These are phyloP conservation scores for Rauvolfia tetraphylla DNA, from an alignment of 257 asterid genomes.

Conservation along the genomic window DNA sequence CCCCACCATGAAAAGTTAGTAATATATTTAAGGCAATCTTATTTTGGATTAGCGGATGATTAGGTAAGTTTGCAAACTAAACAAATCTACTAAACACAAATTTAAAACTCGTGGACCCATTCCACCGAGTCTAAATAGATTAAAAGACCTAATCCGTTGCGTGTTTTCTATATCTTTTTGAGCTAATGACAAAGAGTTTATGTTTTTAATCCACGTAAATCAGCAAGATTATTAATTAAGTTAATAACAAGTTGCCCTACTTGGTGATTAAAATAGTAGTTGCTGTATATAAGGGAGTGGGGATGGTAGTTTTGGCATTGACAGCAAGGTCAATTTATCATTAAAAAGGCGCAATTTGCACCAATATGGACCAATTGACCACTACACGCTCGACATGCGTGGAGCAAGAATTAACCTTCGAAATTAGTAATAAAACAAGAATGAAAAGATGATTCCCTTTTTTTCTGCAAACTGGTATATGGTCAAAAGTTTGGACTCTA, in stretches of 20 bases:
- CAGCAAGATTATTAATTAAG: too few species aligned
- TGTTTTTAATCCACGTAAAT: background rate
- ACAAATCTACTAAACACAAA: background rate
- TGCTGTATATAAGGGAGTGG: background rate
- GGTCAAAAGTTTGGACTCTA: background rate
- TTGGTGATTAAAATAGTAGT: constrained; percentile 4
- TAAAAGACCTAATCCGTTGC: background rate
- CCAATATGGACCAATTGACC: background rate
- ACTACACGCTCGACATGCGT: background rate
- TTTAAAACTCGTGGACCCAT: background rate
- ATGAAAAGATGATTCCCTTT: background rate
- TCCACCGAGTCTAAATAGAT: background rate
- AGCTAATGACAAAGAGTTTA: background rate
- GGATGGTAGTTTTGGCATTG: background rate
- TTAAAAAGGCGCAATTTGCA: constrained; percentile 18
- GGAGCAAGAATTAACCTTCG: background rate
- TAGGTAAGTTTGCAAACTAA: constrained; percentile 1
- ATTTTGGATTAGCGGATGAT: constrained; percentile 7
- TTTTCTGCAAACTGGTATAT: background rate
- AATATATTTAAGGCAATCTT: background rate
- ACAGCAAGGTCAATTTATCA: background rate
- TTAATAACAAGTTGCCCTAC: constrained; percentile 6
- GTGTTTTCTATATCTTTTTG: background rate
- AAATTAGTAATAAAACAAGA: background rate
- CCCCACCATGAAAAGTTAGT: background rate